Percentiles rank a stretch among this genome's conserved stretches.
These are phyloP conservation scores for Pestalotiopsis sp. DNA, from an alignment of 2,329 filamentous ascomycete species.

Conservation along the genomic window DNA sequence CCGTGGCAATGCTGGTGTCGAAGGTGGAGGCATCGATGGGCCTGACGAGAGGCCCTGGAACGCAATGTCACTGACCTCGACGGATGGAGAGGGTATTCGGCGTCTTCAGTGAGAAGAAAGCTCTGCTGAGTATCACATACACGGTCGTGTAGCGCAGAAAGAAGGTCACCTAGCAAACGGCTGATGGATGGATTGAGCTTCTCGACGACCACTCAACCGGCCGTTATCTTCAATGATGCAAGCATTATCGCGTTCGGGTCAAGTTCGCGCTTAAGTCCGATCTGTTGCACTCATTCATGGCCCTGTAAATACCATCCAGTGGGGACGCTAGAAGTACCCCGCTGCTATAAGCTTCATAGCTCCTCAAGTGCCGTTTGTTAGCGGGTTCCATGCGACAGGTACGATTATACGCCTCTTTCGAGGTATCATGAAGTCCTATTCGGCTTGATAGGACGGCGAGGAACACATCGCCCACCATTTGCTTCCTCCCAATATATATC, in stretches of 20 bases:
- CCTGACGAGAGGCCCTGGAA: slow-evolving; percentile 11
- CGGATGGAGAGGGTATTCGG: background rate
- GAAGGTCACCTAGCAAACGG: background rate
- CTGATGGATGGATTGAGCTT: background rate
- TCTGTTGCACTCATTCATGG: background rate
- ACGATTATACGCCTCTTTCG: background rate
- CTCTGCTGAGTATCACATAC: background rate
- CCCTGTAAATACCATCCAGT: background rate
- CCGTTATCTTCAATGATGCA: slow-evolving; percentile 3
- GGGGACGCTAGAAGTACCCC: background rate
- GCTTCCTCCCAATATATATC: no score
- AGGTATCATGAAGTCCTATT: background rate
- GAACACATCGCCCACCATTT: no score
- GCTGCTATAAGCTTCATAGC: background rate
- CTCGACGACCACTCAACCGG: background rate
- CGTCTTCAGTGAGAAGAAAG: background rate
- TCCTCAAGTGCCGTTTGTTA: background rate
- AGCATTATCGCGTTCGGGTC: slow-evolving; percentile 1
- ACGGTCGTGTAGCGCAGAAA: background rate
- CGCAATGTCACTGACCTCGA: slow-evolving; percentile 9
- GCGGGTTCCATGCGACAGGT: background rate
- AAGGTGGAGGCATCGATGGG: slow-evolving; percentile 16
- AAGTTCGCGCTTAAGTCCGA: slow-evolving; percentile 5
- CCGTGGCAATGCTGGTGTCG: slow-evolving; percentile 30
- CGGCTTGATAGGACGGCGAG: background rate